Evolutionary conservation across 2,329 filamentous ascomycete species (phyloP).

Genomic region (Cladosporium colombiae): DNA sequence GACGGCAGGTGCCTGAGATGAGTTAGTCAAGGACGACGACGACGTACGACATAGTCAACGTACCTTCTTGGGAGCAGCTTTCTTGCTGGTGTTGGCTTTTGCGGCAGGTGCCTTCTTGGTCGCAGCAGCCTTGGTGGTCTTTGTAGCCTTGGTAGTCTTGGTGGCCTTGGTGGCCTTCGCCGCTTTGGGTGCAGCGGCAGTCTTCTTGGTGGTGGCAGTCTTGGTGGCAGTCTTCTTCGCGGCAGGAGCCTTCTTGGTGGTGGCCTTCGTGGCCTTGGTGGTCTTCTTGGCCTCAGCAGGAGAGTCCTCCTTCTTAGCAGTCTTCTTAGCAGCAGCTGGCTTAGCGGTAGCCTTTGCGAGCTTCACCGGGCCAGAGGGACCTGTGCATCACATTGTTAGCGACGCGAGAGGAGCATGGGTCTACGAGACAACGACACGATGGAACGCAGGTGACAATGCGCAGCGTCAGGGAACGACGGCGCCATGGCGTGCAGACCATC

Average conservation of each 20-base stretch:
- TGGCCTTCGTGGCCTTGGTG: constrained; percentile 41
- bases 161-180: constrained; percentile 35
- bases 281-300: constrained; percentile 43
- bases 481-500: not conserved
- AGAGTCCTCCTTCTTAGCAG: constrained; percentile 42
- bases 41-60: constrained; percentile 19
- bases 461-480: not conserved
- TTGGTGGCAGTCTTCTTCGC: constrained; percentile 55
- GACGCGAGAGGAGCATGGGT: not conserved
- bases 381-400: constrained; percentile 46
- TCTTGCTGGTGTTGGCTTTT: constrained; percentile 19
- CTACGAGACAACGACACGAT: not conserved
- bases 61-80: constrained; percentile 27
- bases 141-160: constrained; percentile 29
- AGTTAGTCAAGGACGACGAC: constrained; percentile 22
- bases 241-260: constrained; percentile 42
- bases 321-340: constrained; percentile 36
- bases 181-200: constrained; percentile 40
- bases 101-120: constrained; percentile 45
- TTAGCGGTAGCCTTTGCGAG: constrained; percentile 55
- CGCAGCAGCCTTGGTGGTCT: constrained; percentile 38
- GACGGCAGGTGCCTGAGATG: constrained; percentile 61
- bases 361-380: constrained; percentile 87
- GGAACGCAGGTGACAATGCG: not conserved
- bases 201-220: constrained; percentile 45